Evolutionary conservation across 345 rosid species (phyloP).

Genomic region (Xanthoceras sorbifolium): DNA sequence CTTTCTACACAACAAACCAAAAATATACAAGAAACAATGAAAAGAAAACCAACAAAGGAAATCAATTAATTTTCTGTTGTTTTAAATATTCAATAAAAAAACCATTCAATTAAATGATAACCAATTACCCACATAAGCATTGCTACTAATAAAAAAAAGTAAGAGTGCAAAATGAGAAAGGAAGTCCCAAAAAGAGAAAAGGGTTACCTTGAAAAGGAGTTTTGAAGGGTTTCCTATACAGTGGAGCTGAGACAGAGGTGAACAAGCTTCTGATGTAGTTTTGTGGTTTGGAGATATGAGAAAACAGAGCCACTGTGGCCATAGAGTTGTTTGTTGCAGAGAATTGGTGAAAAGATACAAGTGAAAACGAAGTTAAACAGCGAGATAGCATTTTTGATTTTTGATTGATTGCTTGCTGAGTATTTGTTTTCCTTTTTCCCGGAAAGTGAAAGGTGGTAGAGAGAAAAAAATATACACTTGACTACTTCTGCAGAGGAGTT

Average conservation of each 20-base stretch:
- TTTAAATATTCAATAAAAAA: neutral
- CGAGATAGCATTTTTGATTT: slow-evolving; percentile 16
- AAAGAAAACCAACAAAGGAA: neutral
- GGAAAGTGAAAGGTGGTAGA: neutral
- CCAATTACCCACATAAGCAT: neutral
- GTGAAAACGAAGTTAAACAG: slow-evolving; percentile 8
- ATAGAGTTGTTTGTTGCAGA: slow-evolving; percentile 10
- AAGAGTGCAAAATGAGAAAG: neutral
- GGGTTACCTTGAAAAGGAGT: slow-evolving; percentile 48
- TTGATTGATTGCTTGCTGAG: neutral
- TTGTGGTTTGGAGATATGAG: slow-evolving; percentile 30
- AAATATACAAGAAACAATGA: neutral
- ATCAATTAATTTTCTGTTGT: neutral
- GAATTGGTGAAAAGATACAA: neutral
- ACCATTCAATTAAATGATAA: neutral
- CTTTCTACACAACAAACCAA: neutral
- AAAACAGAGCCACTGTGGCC: slow-evolving; percentile 35
- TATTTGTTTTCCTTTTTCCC: slow-evolving; percentile 1
- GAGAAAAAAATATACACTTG: neutral
- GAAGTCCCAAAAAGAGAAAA: neutral
- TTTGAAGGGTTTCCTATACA: slow-evolving; percentile 21
- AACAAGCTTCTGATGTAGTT: slow-evolving; percentile 25
- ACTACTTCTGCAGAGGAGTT: neutral
- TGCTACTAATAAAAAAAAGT: neutral
- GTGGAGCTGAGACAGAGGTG: slow-evolving; percentile 29